phyloP scores from a whole-genome alignment of 1,284 basidiomycete species.

The Xanthoconium separans region DNA sequence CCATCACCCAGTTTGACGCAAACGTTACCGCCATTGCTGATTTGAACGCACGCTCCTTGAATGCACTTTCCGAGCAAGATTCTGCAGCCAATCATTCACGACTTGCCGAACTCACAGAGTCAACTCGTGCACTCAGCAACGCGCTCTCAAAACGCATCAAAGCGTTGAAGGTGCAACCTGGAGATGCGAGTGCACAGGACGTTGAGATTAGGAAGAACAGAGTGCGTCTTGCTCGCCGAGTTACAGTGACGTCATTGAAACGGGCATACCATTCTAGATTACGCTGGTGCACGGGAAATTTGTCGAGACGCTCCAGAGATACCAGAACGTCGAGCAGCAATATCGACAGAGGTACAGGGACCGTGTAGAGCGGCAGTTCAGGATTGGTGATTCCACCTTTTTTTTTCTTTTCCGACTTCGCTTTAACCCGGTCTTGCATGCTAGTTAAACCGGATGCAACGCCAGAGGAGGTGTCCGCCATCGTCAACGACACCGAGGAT shows the following conservation, averaged over 20 bases:
- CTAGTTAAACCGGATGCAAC: conserved; percentile 89
- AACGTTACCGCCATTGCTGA: conserved; percentile 60
- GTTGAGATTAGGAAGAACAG: conserved; percentile 68
- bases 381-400: conserved; percentile 59
- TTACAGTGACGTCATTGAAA: neutral
- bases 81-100: conserved; percentile 46
- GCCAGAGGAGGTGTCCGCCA: conserved; percentile 75
- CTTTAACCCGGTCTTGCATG: neutral
- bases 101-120: conserved; percentile 55
- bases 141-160: conserved; percentile 67
- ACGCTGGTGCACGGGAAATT: conserved; percentile 61
- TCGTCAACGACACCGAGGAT: conserved; percentile 67
- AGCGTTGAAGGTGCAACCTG: conserved; percentile 41
- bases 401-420: neutral
- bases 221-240: conserved; percentile 44
- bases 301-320: conserved; percentile 66
- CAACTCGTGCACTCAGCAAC: conserved; percentile 64
- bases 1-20: conserved; percentile 51
- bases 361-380: conserved; percentile 86
- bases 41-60: conserved; percentile 58
- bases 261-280: conserved; percentile 38
- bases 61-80: conserved; percentile 51
- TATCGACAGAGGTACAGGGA: conserved; percentile 81
- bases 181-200: conserved; percentile 44
- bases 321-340: conserved; percentile 85